A percentile compares a stretch with the other conserved stretches of the same genome.
These are phyloP conservation scores for Balamuthia mandrillaris DNA, from an alignment of 208 protist species.

Conservation along the genomic window DNA sequence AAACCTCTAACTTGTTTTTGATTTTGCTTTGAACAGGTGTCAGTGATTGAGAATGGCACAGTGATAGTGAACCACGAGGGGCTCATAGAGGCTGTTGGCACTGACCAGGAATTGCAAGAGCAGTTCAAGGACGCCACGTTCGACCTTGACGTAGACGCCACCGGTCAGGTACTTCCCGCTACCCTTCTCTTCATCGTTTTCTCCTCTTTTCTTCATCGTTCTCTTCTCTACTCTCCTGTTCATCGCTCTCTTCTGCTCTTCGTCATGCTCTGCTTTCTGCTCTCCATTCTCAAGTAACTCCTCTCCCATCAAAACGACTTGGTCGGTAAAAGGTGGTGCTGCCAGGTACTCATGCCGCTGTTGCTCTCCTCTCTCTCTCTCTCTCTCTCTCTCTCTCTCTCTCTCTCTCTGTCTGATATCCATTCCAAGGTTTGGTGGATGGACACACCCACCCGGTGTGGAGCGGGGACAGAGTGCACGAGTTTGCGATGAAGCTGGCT, in stretches of 20 bases:
- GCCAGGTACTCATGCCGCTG: conserved; percentile 50
- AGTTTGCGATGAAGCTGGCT: conserved; percentile 80
- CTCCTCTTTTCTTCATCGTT: too few species aligned
- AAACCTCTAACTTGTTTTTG: too few species aligned
- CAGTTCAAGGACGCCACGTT: conserved; percentile 44
- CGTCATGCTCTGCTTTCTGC: too few species aligned
- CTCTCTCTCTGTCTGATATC: not conserved
- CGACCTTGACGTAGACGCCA: conserved; percentile 56
- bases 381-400: not conserved
- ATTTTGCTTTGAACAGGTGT: conserved; percentile 11
- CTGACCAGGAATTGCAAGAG: conserved; percentile 1
- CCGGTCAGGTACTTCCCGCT: too few species aligned
- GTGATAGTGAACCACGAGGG: conserved; percentile 64
- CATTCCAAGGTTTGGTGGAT: conserved; percentile 70
- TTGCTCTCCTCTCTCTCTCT: not conserved
- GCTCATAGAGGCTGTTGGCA: conserved; percentile 51
- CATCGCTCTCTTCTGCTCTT: too few species aligned
- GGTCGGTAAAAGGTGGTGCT: conserved; percentile 70
- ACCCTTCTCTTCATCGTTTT: too few species aligned
- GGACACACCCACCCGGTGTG: conserved; percentile 82
- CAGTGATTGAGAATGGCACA: conserved; percentile 59
- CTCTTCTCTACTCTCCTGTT: too few species aligned
- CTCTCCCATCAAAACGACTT: too few species aligned
- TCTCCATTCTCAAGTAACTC: too few species aligned
- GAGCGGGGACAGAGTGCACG: conserved; percentile 74